Percentiles rank a stretch among this genome's conserved stretches.
phyloP scores from a whole-genome alignment of 345 rosid genomes.

The Xanthoceras sorbifolium region DNA sequence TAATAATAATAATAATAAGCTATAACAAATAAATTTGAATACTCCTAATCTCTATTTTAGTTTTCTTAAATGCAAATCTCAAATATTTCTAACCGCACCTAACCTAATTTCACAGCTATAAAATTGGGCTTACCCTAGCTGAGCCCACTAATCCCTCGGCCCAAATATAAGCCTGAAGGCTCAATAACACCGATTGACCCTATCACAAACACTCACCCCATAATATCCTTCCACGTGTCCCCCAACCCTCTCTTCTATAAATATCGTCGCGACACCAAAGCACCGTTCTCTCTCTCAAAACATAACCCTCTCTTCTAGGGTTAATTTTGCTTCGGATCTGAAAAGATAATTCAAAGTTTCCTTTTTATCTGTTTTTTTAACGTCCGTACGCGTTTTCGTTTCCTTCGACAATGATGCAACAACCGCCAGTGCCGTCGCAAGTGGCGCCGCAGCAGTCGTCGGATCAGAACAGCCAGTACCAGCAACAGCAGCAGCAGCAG shows the following conservation, averaged over 20 bases:
- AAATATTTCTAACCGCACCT: too few relatives aligned
- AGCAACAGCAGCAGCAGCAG: slow-evolving; percentile 51
- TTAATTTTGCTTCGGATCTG: slow-evolving; percentile 1
- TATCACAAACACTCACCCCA: slow-evolving; percentile 2
- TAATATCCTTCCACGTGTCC: slow-evolving; percentile 12
- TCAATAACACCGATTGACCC: slow-evolving; percentile 6
- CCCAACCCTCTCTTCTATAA: background rate
- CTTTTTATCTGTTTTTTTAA: background rate
- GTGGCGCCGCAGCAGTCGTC: slow-evolving; percentile 28
- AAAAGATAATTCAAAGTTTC: background rate
- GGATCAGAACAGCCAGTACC: slow-evolving; percentile 52
- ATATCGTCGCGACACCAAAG: background rate
- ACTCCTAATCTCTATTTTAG: too few relatives aligned
- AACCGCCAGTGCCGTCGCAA: slow-evolving; percentile 44
- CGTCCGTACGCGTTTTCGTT: too few relatives aligned
- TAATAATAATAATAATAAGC: too few relatives aligned
- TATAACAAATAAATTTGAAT: too few relatives aligned
- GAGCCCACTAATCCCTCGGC: background rate
- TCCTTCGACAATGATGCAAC: slow-evolving; percentile 63
- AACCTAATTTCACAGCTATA: too few relatives aligned
- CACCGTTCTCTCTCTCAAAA: too few relatives aligned
- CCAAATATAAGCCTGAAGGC: background rate
- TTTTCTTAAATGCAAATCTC: too few relatives aligned
- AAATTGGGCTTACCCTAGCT: background rate
- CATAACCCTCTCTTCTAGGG: slow-evolving; percentile 9